These are phyloP conservation scores for Macrophomina phaseolina DNA, from an alignment of 2,329 filamentous ascomycete genomes.

Conservation along the genomic window DNA sequence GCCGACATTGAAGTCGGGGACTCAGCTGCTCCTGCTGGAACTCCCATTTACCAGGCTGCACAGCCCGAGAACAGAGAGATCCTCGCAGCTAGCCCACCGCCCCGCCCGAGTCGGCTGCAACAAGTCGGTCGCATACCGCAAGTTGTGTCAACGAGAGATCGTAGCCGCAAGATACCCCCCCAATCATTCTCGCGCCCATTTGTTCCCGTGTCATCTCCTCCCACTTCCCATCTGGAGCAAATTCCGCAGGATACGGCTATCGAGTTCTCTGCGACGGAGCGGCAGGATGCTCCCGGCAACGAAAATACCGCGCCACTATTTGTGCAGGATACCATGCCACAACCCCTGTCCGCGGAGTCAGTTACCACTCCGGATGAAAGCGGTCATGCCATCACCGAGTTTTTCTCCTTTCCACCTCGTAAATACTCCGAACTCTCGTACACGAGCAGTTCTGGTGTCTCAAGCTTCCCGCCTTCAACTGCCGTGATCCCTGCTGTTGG, in stretches of 20 bases:
- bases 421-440: slow-evolving; percentile 73
- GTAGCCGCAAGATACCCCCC: slow-evolving; percentile 69
- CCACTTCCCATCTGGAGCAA: slow-evolving; percentile 31
- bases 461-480: slow-evolving; percentile 66
- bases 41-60: background rate
- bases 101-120: slow-evolving; percentile 68
- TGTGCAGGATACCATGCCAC: slow-evolving; percentile 9
- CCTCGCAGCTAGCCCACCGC: background rate
- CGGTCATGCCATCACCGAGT: slow-evolving; percentile 58
- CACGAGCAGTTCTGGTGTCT: slow-evolving; percentile 69
- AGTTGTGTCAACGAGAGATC: slow-evolving; percentile 70
- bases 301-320: slow-evolving; percentile 4
- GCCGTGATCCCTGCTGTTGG: slow-evolving; percentile 68
- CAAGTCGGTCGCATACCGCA: slow-evolving; percentile 87
- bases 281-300: background rate
- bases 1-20: background rate
- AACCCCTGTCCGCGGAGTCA: slow-evolving; percentile 8
- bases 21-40: background rate
- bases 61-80: background rate
- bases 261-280: background rate
- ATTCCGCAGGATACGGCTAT: slow-evolving; percentile 4
- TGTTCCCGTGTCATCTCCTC: slow-evolving; percentile 51
- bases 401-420: slow-evolving; percentile 74
- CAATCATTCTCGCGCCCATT: slow-evolving; percentile 90
- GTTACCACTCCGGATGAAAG: slow-evolving; percentile 1